phyloP scores from a whole-genome alignment of 495 filamentous ascomycete genomes.

The Tetracladium setigerum region DNA sequence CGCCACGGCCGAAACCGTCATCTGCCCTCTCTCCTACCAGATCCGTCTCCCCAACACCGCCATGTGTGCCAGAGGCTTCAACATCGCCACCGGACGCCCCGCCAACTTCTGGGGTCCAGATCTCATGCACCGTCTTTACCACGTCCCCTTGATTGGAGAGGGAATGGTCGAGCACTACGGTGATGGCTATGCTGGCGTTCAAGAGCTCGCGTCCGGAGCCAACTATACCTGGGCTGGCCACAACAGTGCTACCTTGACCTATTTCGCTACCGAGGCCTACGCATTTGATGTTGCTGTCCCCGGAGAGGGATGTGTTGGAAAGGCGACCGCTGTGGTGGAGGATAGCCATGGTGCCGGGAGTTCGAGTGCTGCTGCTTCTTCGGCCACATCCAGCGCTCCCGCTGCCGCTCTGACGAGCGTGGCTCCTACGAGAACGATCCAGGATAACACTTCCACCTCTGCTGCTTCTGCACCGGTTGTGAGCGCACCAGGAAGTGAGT shows the following conservation, averaged over 20 bases:
- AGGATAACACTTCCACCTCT: background rate
- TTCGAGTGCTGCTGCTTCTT: background rate
- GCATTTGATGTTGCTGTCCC: constrained; percentile 45
- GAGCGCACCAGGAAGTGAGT: constrained; percentile 11
- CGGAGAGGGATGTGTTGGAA: constrained; percentile 42
- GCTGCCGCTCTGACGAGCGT: constrained; percentile 4
- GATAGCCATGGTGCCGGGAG: background rate
- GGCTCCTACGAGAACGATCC: constrained; percentile 1
- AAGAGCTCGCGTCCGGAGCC: constrained; percentile 31
- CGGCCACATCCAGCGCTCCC: constrained; percentile 5
- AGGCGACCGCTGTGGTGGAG: constrained; percentile 2
- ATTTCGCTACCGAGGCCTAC: constrained; percentile 53
- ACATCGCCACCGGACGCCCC: constrained; percentile 32
- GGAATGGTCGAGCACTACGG: constrained; percentile 46
- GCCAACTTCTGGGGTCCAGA: constrained; percentile 52
- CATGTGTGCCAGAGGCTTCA: constrained; percentile 47
- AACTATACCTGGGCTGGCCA: constrained; percentile 22
- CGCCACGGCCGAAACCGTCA: constrained; percentile 51
- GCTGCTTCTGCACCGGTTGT: background rate
- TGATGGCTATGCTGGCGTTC: constrained; percentile 40
- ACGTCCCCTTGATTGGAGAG: constrained; percentile 46
- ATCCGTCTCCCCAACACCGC: constrained; percentile 40
- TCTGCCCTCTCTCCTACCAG: constrained; percentile 47
- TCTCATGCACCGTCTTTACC: constrained; percentile 48
- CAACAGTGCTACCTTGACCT: constrained; percentile 47